phyloP scores from a whole-genome alignment of 768 basidiomycete genomes.

The Kwoniella shandongensis region DNA sequence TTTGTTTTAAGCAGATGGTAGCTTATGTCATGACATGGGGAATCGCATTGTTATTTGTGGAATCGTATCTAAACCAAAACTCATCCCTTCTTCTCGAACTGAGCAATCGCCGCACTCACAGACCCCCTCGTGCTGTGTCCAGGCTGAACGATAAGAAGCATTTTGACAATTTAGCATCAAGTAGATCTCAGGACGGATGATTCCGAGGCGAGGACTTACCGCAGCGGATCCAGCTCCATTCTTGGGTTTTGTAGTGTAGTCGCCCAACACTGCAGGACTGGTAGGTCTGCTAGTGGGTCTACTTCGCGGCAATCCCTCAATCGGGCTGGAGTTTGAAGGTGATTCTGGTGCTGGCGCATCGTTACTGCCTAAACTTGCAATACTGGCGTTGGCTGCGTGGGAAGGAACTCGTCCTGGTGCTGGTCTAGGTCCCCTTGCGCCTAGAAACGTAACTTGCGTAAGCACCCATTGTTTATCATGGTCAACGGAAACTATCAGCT shows the following conservation, averaged over 20 bases:
- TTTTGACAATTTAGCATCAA: too few species aligned
- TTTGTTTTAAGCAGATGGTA: too few species aligned
- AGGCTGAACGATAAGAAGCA: slow-evolving; percentile 11
- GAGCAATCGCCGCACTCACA: slow-evolving; percentile 30
- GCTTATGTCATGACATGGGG: too few species aligned
- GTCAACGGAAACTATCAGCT: not conserved
- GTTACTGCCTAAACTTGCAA: slow-evolving; percentile 7
- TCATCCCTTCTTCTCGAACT: slow-evolving; percentile 26
- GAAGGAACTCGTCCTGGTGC: slow-evolving; percentile 30
- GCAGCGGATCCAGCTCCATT: slow-evolving; percentile 5
- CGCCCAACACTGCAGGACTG: slow-evolving; percentile 1
- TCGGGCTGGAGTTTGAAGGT: slow-evolving; percentile 5
- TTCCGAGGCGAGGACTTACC: too few species aligned
- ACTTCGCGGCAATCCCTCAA: slow-evolving; percentile 2
- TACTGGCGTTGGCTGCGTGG: slow-evolving; percentile 13
- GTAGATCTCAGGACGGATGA: too few species aligned
- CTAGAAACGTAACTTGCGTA: slow-evolving; percentile 5
- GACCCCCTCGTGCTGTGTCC: slow-evolving; percentile 27
- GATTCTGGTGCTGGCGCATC: not conserved
- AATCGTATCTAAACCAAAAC: too few species aligned
- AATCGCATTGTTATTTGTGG: too few species aligned
- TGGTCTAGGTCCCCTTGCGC: slow-evolving; percentile 42
- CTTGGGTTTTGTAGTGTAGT: not conserved
- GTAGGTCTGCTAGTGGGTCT: slow-evolving; percentile 17
- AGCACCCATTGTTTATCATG: not conserved